These are phyloP conservation scores for Colletotrichum scovillei DNA, from an alignment of 2,329 filamentous ascomycete species.

Conservation along the genomic window DNA sequence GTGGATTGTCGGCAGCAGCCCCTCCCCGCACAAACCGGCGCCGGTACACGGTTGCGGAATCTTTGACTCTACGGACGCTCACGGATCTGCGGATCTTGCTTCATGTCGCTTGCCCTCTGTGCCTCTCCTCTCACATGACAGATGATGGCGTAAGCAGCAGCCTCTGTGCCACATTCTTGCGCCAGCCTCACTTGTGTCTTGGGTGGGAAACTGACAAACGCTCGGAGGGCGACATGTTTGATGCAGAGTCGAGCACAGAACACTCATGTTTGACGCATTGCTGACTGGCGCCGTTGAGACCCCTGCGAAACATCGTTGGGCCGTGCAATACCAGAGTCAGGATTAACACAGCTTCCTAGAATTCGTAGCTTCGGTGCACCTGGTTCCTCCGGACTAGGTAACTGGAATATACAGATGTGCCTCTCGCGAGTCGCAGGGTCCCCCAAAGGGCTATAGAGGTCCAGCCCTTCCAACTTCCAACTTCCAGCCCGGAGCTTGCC, in stretches of 20 bases:
- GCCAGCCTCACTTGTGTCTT: constrained; percentile 1
- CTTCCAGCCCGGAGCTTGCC: not conserved
- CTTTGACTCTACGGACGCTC: not conserved
- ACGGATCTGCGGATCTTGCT: not conserved
- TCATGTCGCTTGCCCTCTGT: not conserved
- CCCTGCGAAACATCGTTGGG: constrained; percentile 24
- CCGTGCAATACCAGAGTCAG: constrained; percentile 20
- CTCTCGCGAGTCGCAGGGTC: not conserved
- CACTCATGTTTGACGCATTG: constrained; percentile 11
- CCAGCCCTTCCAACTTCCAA: not conserved
- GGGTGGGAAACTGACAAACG: not conserved
- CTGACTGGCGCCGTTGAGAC: constrained; percentile 16
- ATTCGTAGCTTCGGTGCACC: too few relatives aligned
- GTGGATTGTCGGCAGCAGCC: not conserved
- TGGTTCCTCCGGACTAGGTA: too few relatives aligned
- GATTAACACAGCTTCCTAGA: not conserved
- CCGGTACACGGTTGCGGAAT: not conserved
- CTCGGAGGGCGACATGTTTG: not conserved
- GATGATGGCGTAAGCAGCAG: not conserved
- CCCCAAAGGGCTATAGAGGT: not conserved
- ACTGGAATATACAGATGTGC: not conserved
- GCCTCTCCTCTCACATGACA: not conserved
- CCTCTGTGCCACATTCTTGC: not conserved
- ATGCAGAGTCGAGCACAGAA: not conserved
- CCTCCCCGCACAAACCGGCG: not conserved